phyloP scores from a whole-genome alignment of 441 rosid genomes.

The Pelargonium cotyledonis region DNA sequence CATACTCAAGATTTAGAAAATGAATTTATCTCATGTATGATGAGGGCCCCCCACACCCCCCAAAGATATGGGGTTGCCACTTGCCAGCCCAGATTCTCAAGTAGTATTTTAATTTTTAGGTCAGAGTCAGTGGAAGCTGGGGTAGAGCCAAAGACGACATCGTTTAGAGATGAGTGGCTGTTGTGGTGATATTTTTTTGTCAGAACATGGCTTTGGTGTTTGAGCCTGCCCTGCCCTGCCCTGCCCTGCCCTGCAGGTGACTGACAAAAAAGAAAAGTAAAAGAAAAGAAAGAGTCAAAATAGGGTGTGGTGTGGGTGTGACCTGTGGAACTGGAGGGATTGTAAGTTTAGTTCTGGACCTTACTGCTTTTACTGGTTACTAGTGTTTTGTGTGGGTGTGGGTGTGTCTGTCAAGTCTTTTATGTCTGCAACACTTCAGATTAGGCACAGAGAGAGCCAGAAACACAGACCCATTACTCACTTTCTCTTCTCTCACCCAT shows the following conservation, averaged over 20 bases:
- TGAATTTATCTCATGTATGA: not conserved
- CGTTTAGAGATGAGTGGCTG: not conserved
- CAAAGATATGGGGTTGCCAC: not conserved
- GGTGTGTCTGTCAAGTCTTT: constrained; percentile 1
- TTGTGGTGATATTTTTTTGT: not conserved
- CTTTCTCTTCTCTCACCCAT: not conserved
- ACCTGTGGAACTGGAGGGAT: not conserved
- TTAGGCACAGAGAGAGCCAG: not conserved
- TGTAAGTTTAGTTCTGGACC: not conserved
- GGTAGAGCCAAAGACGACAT: not conserved
- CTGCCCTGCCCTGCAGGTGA: constrained; percentile 1
- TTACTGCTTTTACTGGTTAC: not conserved
- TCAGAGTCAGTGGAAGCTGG: too few species aligned
- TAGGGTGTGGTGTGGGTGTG: not conserved
- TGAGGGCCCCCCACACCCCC: not conserved
- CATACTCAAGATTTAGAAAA: not conserved
- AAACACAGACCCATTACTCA: not conserved
- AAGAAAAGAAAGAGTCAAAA: constrained; percentile 4
- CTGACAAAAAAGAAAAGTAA: not conserved
- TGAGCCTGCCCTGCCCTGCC: not conserved
- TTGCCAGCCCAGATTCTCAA: not conserved
- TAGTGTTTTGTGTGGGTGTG: not conserved
- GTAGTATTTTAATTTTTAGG: not conserved
- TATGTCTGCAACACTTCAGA: constrained; percentile 7
- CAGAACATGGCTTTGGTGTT: constrained; percentile 7